phyloP scores from a whole-genome alignment of 805 yeast species.

The Starmerella sirachaensis region DNA sequence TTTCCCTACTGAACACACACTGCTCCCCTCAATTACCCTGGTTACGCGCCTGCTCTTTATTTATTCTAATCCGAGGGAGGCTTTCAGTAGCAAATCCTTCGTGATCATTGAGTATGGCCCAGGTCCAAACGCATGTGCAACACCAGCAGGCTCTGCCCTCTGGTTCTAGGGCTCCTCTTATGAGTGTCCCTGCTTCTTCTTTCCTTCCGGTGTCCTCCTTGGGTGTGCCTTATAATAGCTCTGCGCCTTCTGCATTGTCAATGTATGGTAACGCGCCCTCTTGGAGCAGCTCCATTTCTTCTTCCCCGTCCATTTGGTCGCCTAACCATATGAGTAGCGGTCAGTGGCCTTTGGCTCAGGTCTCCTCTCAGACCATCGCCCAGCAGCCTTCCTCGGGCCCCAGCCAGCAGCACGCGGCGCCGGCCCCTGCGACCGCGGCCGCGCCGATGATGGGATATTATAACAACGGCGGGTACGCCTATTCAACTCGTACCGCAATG shows the following conservation, averaged over 20 bases:
- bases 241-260: constrained; percentile 10
- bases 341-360: too few relatives aligned
- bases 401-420: background rate
- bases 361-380: constrained; percentile 7
- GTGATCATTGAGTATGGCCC: constrained; percentile 15
- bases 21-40: background rate
- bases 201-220: constrained; percentile 12
- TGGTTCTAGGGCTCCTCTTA: too few relatives aligned
- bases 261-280: constrained; percentile 4
- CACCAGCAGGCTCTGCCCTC: constrained; percentile 1
- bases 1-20: background rate
- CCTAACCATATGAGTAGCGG: constrained; percentile 11
- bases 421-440: too few relatives aligned
- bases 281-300: constrained; percentile 11
- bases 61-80: constrained; percentile 14
- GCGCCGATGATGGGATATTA: constrained; percentile 2
- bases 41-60: constrained; percentile 1
- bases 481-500: background rate
- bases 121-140: constrained; percentile 3
- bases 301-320: constrained; percentile 20
- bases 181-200: constrained; percentile 11
- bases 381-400: constrained; percentile 9
- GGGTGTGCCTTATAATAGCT: constrained; percentile 7
- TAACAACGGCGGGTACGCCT: background rate
- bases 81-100: constrained; percentile 19